Evolutionary conservation across 2,329 filamentous ascomycete genomes (phyloP).

Genomic region (Monosporascus sp.): DNA sequence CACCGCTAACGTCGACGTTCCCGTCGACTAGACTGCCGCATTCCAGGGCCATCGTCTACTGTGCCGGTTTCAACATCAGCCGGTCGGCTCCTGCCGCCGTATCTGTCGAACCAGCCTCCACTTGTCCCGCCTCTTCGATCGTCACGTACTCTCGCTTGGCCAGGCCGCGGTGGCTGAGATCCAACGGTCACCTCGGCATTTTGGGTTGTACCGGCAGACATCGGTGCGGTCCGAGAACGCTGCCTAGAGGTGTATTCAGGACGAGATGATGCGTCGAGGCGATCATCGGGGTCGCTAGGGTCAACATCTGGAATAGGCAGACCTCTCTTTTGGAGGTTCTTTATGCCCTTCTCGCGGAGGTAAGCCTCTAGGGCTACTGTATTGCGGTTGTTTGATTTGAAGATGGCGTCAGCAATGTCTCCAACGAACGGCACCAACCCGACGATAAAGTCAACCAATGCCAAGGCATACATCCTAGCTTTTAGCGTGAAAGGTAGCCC

Average conservation of each 20-base stretch:
- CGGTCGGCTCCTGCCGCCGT: conserved; percentile 25
- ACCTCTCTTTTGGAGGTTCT: conserved; percentile 44
- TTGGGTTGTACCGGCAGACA: conserved; percentile 1
- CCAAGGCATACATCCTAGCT: conserved; percentile 74
- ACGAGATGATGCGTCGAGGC: conserved; percentile 13
- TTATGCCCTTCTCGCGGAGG: conserved; percentile 63
- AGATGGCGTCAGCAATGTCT: conserved; percentile 68
- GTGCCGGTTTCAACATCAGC: conserved; percentile 23
- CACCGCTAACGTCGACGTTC: not conserved
- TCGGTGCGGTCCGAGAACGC: conserved; percentile 5
- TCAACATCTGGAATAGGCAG: conserved; percentile 43
- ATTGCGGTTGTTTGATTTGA: conserved; percentile 74
- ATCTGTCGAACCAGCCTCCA: conserved; percentile 23
- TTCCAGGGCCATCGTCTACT: conserved; percentile 6
- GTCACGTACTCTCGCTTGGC: conserved; percentile 19
- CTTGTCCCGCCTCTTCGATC: conserved; percentile 13
- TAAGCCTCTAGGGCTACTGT: conserved; percentile 64
- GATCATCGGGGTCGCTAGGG: conserved; percentile 47
- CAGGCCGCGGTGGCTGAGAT: conserved; percentile 11
- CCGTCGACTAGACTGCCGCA: conserved; percentile 10
- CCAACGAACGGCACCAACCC: conserved; percentile 72
- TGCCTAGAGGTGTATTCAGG: conserved; percentile 9
- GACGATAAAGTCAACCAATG: conserved; percentile 67
- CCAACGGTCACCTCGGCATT: conserved; percentile 11
- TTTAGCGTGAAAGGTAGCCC: conserved; percentile 61